Evolutionary conservation across 192 early-diverging fungal genomes (phyloP).

Genomic region (Gonapodya sp.): DNA sequence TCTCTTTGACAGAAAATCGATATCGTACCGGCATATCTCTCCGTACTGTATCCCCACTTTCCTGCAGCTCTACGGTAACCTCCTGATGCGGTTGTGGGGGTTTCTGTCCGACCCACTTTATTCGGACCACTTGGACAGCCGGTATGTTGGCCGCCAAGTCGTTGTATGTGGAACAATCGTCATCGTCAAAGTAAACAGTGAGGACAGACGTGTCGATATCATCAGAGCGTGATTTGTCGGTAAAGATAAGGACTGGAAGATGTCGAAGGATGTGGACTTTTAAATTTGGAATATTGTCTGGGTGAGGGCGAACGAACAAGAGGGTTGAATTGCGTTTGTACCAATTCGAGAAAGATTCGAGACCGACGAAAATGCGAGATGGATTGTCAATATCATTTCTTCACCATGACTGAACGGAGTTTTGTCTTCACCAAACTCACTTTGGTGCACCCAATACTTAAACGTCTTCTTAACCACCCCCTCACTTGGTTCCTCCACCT

Average conservation of each 20-base stretch:
- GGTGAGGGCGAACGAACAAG: not conserved
- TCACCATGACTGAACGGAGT: not conserved
- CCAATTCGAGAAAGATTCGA: too few species aligned
- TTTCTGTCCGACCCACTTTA: slow-evolving; percentile 90
- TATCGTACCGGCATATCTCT: slow-evolving; percentile 29
- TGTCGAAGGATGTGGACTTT: slow-evolving; percentile 83
- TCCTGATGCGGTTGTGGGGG: slow-evolving; percentile 32
- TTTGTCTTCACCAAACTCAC: slow-evolving; percentile 13
- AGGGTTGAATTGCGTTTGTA: not conserved
- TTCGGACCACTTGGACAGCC: slow-evolving; percentile 77
- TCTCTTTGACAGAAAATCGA: slow-evolving; percentile 92
- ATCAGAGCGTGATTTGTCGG: slow-evolving; percentile 41
- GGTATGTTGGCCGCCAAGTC: slow-evolving; percentile 74
- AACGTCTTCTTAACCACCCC: not conserved
- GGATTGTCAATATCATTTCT: not conserved
- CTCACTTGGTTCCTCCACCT: not conserved
- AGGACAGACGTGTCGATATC: slow-evolving; percentile 78
- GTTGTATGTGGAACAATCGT: slow-evolving; percentile 73
- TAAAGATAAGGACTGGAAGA: slow-evolving; percentile 79
- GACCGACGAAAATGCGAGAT: too few species aligned
- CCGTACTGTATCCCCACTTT: not conserved
- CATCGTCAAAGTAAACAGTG: slow-evolving; percentile 89
- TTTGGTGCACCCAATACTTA: slow-evolving; percentile 83
- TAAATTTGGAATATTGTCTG: slow-evolving; percentile 87
- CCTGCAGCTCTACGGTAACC: not conserved